Evolutionary conservation across 495 filamentous ascomycete genomes (phyloP).

Genomic region (Aspergillus coremiiformis): DNA sequence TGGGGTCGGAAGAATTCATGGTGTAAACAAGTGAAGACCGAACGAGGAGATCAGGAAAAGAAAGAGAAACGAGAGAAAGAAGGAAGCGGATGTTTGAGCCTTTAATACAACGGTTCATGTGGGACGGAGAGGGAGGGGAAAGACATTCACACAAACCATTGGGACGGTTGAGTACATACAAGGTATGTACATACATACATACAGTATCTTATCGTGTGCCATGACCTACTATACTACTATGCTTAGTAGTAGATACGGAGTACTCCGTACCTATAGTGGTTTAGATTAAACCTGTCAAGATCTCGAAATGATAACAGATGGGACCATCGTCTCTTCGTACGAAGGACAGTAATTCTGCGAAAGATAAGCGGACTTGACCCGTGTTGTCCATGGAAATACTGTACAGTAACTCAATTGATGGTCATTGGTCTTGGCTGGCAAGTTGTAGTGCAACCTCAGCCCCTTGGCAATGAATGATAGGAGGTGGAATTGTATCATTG

Average conservation of each 20-base stretch:
- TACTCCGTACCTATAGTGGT: neutral
- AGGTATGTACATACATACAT: too few species aligned
- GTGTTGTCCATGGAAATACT: too few species aligned
- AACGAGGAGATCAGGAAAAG: neutral
- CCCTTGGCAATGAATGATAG: neutral
- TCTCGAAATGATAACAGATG: too few species aligned
- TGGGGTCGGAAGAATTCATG: slow-evolving; percentile 29
- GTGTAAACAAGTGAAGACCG: neutral
- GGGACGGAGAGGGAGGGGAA: neutral
- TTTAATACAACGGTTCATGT: slow-evolving; percentile 9
- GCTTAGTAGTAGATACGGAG: too few species aligned
- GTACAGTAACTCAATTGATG: too few species aligned
- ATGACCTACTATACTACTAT: neutral
- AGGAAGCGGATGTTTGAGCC: neutral
- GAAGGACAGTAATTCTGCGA: too few species aligned
- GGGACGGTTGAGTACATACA: too few species aligned
- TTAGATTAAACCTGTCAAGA: too few species aligned
- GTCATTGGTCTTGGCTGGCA: slow-evolving; percentile 18
- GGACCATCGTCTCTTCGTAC: too few species aligned
- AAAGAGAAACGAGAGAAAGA: neutral
- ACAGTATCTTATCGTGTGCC: neutral
- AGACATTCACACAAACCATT: neutral
- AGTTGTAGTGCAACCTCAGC: slow-evolving; percentile 13
- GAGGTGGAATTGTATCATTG: neutral
- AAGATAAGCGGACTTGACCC: neutral